Conservation (phyloP, 2,329 filamentous ascomycete species). For the Dactylella cylindrospora region DNA sequence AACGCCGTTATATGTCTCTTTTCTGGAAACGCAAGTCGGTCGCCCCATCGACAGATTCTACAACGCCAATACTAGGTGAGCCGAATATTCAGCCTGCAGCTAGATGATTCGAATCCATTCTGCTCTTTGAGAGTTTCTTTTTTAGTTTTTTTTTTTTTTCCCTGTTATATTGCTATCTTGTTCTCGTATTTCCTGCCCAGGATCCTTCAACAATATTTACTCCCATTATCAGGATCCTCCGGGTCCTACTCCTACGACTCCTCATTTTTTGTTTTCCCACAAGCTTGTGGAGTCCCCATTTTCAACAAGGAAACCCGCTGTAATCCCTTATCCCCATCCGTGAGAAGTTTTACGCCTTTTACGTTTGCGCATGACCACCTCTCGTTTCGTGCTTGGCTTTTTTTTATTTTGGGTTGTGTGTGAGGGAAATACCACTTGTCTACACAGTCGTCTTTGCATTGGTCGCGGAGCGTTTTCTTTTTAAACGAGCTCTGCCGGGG, state of each 20-base stretch:
- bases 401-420: slow-evolving; percentile 11
- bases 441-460: not conserved
- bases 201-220: too few species aligned
- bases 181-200: too few species aligned
- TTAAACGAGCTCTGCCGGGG: slow-evolving; percentile 43
- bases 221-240: too few species aligned
- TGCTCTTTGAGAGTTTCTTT: too few species aligned
- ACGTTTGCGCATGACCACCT: slow-evolving; percentile 34
- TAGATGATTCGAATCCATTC: too few species aligned
- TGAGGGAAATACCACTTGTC: slow-evolving; percentile 33
- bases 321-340: slow-evolving; percentile 16
- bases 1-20: slow-evolving; percentile 21
- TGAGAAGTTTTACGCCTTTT: slow-evolving; percentile 13
- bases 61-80: slow-evolving; percentile 41
- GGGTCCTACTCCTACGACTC: not conserved
- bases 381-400: not conserved
- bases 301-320: too few species aligned
- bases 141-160: too few species aligned
- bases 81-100: too few species aligned
- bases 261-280: not conserved
- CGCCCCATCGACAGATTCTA: slow-evolving; percentile 42
- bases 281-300: slow-evolving; percentile 4
- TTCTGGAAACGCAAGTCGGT: slow-evolving; percentile 44
- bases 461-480: slow-evolving; percentile 10
- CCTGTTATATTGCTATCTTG: too few species aligned